A percentile compares a stretch with the other conserved stretches of the same genome.
These are phyloP conservation scores for Karstenula rhodostoma DNA, from an alignment of 2,329 filamentous ascomycete genomes.

Conservation along the genomic window DNA sequence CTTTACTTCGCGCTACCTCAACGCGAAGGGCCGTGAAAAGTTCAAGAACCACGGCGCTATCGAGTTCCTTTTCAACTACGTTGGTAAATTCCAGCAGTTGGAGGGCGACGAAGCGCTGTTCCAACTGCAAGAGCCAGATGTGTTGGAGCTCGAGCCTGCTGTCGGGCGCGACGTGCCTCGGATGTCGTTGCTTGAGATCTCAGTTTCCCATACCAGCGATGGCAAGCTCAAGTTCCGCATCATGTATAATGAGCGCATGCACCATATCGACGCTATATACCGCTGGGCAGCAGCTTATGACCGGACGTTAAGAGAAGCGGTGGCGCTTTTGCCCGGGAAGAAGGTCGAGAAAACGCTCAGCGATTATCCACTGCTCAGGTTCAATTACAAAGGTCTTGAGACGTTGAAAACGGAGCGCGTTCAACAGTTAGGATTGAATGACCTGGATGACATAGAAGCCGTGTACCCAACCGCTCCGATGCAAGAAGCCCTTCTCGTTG, in stretches of 20 bases:
- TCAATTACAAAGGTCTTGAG: conserved; percentile 25
- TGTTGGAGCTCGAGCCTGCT: conserved; percentile 3
- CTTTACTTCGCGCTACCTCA: conserved; percentile 47
- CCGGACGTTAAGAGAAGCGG: conserved; percentile 11
- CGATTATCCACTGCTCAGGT: conserved; percentile 16
- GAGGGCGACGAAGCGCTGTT: conserved; percentile 59
- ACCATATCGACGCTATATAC: conserved; percentile 21
- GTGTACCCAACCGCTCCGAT: conserved; percentile 23
- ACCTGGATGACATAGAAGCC: conserved; percentile 17
- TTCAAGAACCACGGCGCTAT: conserved; percentile 56
- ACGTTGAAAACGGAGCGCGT: conserved; percentile 16
- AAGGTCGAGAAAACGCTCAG: conserved; percentile 18
- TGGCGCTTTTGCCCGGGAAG: conserved; percentile 1
- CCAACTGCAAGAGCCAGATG: neutral
- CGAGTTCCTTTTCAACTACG: conserved; percentile 65
- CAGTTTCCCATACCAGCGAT: conserved; percentile 13
- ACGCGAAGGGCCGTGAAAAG: conserved; percentile 11
- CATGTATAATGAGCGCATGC: conserved; percentile 24
- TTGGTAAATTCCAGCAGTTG: conserved; percentile 57
- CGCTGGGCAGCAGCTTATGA: conserved; percentile 23
- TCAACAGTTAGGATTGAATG: conserved; percentile 19
- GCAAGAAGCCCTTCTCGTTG: conserved; percentile 22
- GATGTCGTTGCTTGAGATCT: conserved; percentile 22
- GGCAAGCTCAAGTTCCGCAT: conserved; percentile 20
- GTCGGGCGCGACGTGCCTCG: conserved; percentile 2